Evolutionary conservation across 2,329 filamentous ascomycete species (phyloP).

Genomic region (Xylaria arbuscula): DNA sequence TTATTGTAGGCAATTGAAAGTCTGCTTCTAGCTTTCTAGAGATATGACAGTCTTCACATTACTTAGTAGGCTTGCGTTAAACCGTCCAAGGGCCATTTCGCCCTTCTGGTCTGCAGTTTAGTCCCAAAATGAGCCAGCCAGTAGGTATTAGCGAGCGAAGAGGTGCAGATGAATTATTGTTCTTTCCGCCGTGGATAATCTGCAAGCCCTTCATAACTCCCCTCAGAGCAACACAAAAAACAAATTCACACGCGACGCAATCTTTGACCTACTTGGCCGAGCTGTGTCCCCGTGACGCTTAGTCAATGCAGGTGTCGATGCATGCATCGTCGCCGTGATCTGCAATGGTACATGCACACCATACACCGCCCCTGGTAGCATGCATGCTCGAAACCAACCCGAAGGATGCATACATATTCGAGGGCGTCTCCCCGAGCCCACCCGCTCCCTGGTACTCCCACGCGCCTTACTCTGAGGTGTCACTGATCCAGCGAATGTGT

Average conservation of each 20-base stretch:
- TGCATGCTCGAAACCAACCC: constrained; percentile 12
- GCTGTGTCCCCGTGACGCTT: neutral
- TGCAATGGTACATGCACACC: neutral
- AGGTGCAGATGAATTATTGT: too few species aligned
- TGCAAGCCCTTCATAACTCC: too few species aligned
- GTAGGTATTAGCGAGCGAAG: too few species aligned
- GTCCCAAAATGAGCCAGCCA: too few species aligned
- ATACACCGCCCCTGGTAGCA: neutral
- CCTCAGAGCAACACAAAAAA: neutral
- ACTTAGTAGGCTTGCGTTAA: too few species aligned
- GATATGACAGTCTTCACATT: neutral
- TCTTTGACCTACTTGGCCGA: neutral
- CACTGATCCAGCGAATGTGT: neutral
- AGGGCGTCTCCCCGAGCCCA: neutral
- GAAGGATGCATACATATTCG: neutral
- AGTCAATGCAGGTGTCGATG: neutral
- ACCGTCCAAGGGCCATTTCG: too few species aligned
- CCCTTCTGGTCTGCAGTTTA: too few species aligned
- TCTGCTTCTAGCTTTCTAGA: neutral
- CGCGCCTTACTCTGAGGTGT: neutral
- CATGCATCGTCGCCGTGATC: neutral
- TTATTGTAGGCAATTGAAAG: neutral
- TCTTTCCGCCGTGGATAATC: too few species aligned
- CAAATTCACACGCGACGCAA: neutral
- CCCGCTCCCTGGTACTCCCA: neutral